A percentile compares a stretch with the other conserved stretches of the same genome.
Evolutionary conservation across 2,329 filamentous ascomycete genomes (phyloP).

Genomic region (Scedosporium aurantiacum): DNA sequence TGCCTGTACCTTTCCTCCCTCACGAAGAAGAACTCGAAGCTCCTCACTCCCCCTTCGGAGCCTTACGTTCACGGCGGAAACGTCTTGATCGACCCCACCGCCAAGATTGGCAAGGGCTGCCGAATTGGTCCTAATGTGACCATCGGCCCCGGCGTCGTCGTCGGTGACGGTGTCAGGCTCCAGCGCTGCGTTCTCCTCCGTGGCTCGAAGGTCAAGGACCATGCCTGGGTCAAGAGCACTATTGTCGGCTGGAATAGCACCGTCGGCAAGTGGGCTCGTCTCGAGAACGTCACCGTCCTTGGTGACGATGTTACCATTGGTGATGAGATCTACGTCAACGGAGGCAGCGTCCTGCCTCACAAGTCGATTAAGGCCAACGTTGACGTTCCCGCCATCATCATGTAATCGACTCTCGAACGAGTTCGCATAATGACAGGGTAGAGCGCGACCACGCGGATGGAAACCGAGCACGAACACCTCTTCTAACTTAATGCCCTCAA

Average conservation of each 20-base stretch:
- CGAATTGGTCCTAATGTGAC: conserved; percentile 95
- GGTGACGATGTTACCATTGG: conserved; percentile 97
- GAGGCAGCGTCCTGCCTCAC: conserved; percentile 86
- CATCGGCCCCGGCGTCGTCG: conserved; percentile 82
- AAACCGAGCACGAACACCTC: neutral
- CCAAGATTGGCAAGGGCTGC: conserved; percentile 97
- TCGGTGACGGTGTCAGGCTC: conserved; percentile 87
- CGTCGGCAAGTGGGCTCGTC: conserved; percentile 86
- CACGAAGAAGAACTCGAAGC: conserved; percentile 78
- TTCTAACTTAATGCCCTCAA: neutral
- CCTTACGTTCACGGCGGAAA: conserved; percentile 86
- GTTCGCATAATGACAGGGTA: neutral
- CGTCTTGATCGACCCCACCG: conserved; percentile 84
- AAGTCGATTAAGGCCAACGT: conserved; percentile 99
- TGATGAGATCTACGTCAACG: conserved; percentile 97
- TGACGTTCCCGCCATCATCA: conserved; percentile 63
- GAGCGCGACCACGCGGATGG: neutral
- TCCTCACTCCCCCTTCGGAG: conserved; percentile 62
- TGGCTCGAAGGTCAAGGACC: conserved; percentile 92
- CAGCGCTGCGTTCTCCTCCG: conserved; percentile 85
- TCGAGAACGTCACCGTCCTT: conserved; percentile 96
- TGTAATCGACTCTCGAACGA: conserved; percentile 29
- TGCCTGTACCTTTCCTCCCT: conserved; percentile 93
- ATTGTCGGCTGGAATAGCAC: conserved; percentile 98
- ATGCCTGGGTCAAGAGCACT: conserved; percentile 97